Conservation (phyloP, 1,284 basidiomycete genomes). For the Apiotrichum montevideense region DNA sequence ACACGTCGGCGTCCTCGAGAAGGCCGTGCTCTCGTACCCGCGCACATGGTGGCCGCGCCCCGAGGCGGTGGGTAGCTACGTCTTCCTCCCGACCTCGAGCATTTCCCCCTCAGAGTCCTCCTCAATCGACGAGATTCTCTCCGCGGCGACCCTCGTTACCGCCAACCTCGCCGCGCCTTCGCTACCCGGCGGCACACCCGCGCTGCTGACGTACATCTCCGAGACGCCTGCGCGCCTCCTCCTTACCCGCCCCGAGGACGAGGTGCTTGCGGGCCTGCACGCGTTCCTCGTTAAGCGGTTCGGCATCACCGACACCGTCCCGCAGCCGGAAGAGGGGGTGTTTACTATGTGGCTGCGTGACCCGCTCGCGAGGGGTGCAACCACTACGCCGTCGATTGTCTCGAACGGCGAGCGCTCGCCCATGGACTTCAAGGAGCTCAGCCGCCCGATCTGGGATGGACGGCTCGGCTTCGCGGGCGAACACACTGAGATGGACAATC, state of each 20-base stretch:
- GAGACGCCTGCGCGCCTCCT: conserved; percentile 38
- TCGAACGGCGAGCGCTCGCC: conserved; percentile 44
- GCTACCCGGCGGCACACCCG: conserved; percentile 37
- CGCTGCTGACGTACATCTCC: conserved; percentile 48
- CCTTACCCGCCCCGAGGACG: conserved; percentile 21
- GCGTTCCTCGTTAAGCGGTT: conserved; percentile 41
- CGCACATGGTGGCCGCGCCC: conserved; percentile 50
- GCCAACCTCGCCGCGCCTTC: conserved; percentile 41
- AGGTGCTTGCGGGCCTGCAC: conserved; percentile 43
- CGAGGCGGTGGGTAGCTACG: conserved; percentile 42
- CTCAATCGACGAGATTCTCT: conserved; percentile 30
- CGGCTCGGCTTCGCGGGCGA: conserved; percentile 52
- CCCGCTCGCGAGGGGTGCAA: conserved; percentile 49
- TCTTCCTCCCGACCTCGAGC: conserved; percentile 39
- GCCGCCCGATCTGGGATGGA: conserved; percentile 47
- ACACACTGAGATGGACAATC: conserved; percentile 51
- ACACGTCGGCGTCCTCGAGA: conserved; percentile 49
- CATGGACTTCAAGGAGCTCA: conserved; percentile 50
- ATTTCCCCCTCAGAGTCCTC: conserved; percentile 14
- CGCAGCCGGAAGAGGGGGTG: conserved; percentile 19
- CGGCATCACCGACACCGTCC: background rate
- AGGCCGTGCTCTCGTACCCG: conserved; percentile 49
- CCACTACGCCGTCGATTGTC: conserved; percentile 49
- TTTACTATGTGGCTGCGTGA: conserved; percentile 50
- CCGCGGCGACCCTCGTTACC: conserved; percentile 41